These are phyloP conservation scores for Syncephalis plumigaleata DNA, from an alignment of 371 early-diverging fungal species.

Conservation along the genomic window DNA sequence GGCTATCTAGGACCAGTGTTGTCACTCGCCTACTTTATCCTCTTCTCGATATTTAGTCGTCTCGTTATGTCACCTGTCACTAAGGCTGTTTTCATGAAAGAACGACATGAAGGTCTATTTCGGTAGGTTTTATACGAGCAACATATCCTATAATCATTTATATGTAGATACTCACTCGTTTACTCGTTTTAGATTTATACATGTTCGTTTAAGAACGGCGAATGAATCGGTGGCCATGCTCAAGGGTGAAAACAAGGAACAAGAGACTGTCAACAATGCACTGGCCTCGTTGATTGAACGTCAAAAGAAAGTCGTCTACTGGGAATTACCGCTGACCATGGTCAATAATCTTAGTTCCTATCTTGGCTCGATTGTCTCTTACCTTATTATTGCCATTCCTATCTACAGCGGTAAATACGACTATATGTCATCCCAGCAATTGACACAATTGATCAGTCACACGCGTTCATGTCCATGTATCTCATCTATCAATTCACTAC, in stretches of 20 bases:
- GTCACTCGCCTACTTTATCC: slow-evolving; percentile 51
- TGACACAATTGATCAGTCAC: slow-evolving; percentile 59
- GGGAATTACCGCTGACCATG: slow-evolving; percentile 26
- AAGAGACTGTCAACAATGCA: slow-evolving; percentile 23
- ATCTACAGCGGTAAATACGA: slow-evolving; percentile 62
- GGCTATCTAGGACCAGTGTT: slow-evolving; percentile 50
- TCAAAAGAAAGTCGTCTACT: slow-evolving; percentile 36
- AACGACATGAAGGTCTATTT: slow-evolving; percentile 66
- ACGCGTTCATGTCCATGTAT: slow-evolving; percentile 62
- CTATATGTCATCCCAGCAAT: slow-evolving; percentile 33
- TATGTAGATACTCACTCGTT: neutral
- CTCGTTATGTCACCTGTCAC: slow-evolving; percentile 53
- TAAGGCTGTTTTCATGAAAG: slow-evolving; percentile 49
- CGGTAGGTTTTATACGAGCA: slow-evolving; percentile 12
- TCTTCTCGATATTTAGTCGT: slow-evolving; percentile 40
- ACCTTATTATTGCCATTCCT: slow-evolving; percentile 66
- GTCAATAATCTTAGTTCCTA: slow-evolving; percentile 54
- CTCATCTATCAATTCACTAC: slow-evolving; percentile 51
- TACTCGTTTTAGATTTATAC: slow-evolving; percentile 30
- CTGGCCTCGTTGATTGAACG: slow-evolving; percentile 28
- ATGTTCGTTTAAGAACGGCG: slow-evolving; percentile 49
- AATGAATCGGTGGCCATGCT: slow-evolving; percentile 69
- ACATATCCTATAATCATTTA: neutral
- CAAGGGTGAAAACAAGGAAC: slow-evolving; percentile 48
- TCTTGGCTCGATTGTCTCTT: slow-evolving; percentile 64